Evolutionary conservation across 108 stramenopile species (phyloP).

Genomic region (Cylindrotheca closterium): DNA sequence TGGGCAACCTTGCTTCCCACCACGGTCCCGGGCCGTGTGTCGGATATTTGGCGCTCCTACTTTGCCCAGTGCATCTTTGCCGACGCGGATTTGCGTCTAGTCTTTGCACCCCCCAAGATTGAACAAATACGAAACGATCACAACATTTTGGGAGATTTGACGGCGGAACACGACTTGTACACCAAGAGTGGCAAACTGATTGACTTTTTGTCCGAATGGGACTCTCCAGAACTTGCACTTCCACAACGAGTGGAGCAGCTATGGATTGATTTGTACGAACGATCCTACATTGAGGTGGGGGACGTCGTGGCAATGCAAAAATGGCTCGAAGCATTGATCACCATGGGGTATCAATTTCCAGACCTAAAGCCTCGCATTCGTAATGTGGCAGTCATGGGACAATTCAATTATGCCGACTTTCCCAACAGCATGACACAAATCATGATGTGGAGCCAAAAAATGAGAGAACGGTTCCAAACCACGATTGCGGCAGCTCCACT

Average conservation of each 20-base stretch:
- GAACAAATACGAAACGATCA: neutral
- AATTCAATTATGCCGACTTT: too few species aligned
- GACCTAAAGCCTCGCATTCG: too few species aligned
- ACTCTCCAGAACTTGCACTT: neutral
- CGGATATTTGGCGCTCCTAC: slow-evolving; percentile 69
- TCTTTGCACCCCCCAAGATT: neutral
- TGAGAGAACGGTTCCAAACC: too few species aligned
- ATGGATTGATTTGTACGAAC: neutral
- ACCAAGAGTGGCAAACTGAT: neutral
- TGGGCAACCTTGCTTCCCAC: slow-evolving; percentile 54
- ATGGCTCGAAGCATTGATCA: neutral
- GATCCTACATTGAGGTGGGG: neutral
- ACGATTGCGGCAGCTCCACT: too few species aligned
- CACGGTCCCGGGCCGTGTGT: slow-evolving; percentile 53
- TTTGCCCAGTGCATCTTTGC: slow-evolving; percentile 42
- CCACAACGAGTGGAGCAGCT: neutral
- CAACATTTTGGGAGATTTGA: neutral
- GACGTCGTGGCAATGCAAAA: neutral
- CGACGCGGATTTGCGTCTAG: slow-evolving; percentile 6
- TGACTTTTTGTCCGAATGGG: neutral
- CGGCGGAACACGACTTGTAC: neutral
- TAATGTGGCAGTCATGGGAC: too few species aligned
- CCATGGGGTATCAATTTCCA: neutral
- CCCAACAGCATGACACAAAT: too few species aligned
- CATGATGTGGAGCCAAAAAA: too few species aligned